phyloP scores from a whole-genome alignment of 2,329 filamentous ascomycete species.

The Paecilomyces sp. region DNA sequence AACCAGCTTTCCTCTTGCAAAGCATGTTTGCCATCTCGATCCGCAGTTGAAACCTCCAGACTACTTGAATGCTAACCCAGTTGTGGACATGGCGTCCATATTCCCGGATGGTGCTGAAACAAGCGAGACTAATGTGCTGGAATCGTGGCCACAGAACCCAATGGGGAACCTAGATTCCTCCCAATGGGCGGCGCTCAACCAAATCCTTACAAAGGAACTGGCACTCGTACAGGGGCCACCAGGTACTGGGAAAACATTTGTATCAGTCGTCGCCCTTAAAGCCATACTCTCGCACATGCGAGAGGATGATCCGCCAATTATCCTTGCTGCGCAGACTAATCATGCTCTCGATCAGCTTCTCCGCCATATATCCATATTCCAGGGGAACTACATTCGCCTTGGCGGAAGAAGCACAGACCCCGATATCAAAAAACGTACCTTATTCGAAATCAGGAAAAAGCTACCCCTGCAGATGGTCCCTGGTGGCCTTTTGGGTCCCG shows the following conservation, averaged over 20 bases:
- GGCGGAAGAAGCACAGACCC: slow-evolving; percentile 63
- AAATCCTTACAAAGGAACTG: slow-evolving; percentile 64
- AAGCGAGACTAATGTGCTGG: slow-evolving; percentile 47
- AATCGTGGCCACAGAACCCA: slow-evolving; percentile 44
- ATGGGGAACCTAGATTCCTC: slow-evolving; percentile 56
- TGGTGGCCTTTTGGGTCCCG: slow-evolving; percentile 33
- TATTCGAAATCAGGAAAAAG: slow-evolving; percentile 54
- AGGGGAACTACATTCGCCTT: slow-evolving; percentile 56
- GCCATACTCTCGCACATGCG: slow-evolving; percentile 56
- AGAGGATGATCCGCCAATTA: slow-evolving; percentile 56
- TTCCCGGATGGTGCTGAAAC: slow-evolving; percentile 25
- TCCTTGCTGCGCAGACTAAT: slow-evolving; percentile 82
- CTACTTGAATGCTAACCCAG: slow-evolving; percentile 46
- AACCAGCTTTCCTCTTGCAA: slow-evolving; percentile 37
- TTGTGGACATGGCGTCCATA: slow-evolving; percentile 44
- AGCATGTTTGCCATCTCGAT: slow-evolving; percentile 35
- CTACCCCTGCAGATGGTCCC: slow-evolving; percentile 24
- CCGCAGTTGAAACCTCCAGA: slow-evolving; percentile 41
- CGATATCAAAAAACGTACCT: slow-evolving; percentile 57
- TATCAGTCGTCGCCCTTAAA: slow-evolving; percentile 65
- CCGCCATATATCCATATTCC: slow-evolving; percentile 54
- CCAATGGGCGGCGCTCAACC: slow-evolving; percentile 60
- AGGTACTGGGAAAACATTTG: slow-evolving; percentile 72
- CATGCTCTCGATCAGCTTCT: slow-evolving; percentile 83
- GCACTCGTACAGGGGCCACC: slow-evolving; percentile 81